These are phyloP conservation scores for Cyberlindnera nakhonratchasimensis DNA, from an alignment of 805 yeast genomes.

Conservation along the genomic window DNA sequence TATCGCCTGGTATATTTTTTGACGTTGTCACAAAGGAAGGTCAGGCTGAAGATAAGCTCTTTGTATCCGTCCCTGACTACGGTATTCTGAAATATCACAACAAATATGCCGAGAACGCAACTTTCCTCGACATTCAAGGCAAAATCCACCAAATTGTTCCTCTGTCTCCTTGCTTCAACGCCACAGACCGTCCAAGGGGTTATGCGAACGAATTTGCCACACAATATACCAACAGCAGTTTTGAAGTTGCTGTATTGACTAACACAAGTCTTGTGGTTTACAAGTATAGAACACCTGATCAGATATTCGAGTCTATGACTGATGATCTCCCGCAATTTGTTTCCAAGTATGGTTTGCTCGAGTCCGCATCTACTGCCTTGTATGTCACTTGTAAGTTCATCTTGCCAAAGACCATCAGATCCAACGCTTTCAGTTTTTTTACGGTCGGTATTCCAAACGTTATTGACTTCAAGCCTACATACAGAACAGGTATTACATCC, in stretches of 20 bases:
- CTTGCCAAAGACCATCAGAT: slow-evolving; percentile 47
- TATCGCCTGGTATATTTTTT: slow-evolving; percentile 85
- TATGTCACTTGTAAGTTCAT: slow-evolving; percentile 77
- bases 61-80: slow-evolving; percentile 79
- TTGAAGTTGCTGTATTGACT: slow-evolving; percentile 80
- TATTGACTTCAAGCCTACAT: slow-evolving; percentile 40
- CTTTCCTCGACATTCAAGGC: slow-evolving; percentile 59
- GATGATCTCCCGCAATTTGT: slow-evolving; percentile 70
- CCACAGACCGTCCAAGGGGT: slow-evolving; percentile 73
- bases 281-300: slow-evolving; percentile 76
- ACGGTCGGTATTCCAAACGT: slow-evolving; percentile 41
- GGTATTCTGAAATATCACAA: slow-evolving; percentile 75
- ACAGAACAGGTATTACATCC: slow-evolving; percentile 23
- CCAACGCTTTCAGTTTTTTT: slow-evolving; percentile 42
- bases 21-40: slow-evolving; percentile 46
- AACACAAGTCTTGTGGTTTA: slow-evolving; percentile 72
- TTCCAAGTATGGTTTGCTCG: slow-evolving; percentile 79
- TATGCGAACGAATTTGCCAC: slow-evolving; percentile 84
- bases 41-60: slow-evolving; percentile 43
- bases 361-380: slow-evolving; percentile 85
- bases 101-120: slow-evolving; percentile 76
- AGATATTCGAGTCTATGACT: slow-evolving; percentile 64
- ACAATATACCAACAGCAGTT: slow-evolving; percentile 66
- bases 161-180: slow-evolving; percentile 64
- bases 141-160: slow-evolving; percentile 71